These are phyloP conservation scores for Calonectria fujianensis DNA, from an alignment of 2,329 filamentous ascomycete genomes.

Conservation along the genomic window DNA sequence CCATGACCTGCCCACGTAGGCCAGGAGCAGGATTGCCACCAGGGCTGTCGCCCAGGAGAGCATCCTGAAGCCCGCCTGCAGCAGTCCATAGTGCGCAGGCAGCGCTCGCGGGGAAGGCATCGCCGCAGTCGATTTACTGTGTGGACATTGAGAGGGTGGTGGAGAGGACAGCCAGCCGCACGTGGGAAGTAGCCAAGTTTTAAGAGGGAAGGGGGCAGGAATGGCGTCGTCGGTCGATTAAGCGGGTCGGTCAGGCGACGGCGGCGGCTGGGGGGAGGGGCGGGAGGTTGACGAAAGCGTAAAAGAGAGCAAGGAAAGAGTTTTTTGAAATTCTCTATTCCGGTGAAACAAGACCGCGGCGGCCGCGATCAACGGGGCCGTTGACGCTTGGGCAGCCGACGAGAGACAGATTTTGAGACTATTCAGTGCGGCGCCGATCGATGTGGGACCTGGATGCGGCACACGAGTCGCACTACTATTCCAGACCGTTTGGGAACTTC, in stretches of 20 bases:
- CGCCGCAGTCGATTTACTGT: conserved; percentile 30
- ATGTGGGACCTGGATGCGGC: conserved; percentile 36
- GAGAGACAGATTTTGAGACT: conserved; percentile 31
- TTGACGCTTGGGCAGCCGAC: conserved; percentile 27
- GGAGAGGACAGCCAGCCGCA: not conserved
- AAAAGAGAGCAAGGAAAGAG: conserved; percentile 1
- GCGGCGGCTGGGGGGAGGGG: conserved; percentile 18
- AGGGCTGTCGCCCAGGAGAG: conserved; percentile 59
- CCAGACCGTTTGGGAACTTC: conserved; percentile 33
- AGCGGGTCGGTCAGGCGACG: conserved; percentile 6
- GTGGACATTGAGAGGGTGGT: conserved; percentile 33
- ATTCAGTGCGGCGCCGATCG: conserved; percentile 33
- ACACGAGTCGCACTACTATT: conserved; percentile 40
- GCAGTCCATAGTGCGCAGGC: conserved; percentile 45
- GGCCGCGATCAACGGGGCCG: conserved; percentile 22
- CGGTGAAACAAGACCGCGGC: conserved; percentile 15
- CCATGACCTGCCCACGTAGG: conserved; percentile 59
- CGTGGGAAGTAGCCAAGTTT: conserved; percentile 8
- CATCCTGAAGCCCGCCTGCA: conserved; percentile 53
- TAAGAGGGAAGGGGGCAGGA: conserved; percentile 16
- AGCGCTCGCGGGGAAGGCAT: conserved; percentile 47
- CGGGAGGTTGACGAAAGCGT: conserved; percentile 16
- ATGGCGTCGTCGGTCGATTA: conserved; percentile 5
- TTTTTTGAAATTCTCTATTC: conserved; percentile 15
- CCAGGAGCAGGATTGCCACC: conserved; percentile 57